A percentile compares a stretch with the other conserved stretches of the same genome.
Evolutionary conservation across 495 filamentous ascomycete genomes (phyloP).

Genomic region (Acidiella bohemica): DNA sequence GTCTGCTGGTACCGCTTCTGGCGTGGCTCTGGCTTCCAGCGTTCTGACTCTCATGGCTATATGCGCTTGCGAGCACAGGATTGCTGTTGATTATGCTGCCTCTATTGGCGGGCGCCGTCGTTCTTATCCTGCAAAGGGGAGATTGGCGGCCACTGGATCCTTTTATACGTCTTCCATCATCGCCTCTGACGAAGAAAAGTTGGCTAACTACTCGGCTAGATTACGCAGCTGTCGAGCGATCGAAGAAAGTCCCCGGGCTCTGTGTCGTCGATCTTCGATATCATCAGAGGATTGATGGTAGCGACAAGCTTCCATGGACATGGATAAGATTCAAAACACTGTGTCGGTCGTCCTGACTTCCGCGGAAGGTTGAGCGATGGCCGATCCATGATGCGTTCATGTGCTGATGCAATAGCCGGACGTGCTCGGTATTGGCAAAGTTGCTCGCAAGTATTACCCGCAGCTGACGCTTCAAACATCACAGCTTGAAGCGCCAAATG

Average conservation of each 20-base stretch:
- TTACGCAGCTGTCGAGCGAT: too few relatives aligned
- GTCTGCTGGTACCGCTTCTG: conserved; percentile 6
- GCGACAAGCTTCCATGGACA: neutral
- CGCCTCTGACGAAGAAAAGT: neutral
- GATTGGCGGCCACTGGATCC: neutral
- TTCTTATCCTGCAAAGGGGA: conserved; percentile 14
- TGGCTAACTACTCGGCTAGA: conserved; percentile 8
- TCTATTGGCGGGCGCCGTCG: conserved; percentile 3
- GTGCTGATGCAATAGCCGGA: too few relatives aligned
- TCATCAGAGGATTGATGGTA: too few relatives aligned
- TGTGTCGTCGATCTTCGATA: too few relatives aligned
- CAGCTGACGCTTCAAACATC: too few relatives aligned
- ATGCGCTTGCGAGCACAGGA: neutral
- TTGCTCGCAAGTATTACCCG: too few relatives aligned
- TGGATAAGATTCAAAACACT: neutral
- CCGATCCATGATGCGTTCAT: too few relatives aligned
- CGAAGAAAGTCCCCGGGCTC: too few relatives aligned
- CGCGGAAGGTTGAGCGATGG: too few relatives aligned
- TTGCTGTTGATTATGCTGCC: neutral
- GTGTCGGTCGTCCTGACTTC: too few relatives aligned
- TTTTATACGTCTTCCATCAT: conserved; percentile 19
- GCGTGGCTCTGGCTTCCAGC: neutral
- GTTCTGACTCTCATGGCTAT: neutral
- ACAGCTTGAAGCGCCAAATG: too few relatives aligned
- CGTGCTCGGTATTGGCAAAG: too few relatives aligned